A percentile compares a stretch with the other conserved stretches of the same genome.
phyloP scores from a whole-genome alignment of 768 basidiomycete species.

The Podaxis mareebaensis region DNA sequence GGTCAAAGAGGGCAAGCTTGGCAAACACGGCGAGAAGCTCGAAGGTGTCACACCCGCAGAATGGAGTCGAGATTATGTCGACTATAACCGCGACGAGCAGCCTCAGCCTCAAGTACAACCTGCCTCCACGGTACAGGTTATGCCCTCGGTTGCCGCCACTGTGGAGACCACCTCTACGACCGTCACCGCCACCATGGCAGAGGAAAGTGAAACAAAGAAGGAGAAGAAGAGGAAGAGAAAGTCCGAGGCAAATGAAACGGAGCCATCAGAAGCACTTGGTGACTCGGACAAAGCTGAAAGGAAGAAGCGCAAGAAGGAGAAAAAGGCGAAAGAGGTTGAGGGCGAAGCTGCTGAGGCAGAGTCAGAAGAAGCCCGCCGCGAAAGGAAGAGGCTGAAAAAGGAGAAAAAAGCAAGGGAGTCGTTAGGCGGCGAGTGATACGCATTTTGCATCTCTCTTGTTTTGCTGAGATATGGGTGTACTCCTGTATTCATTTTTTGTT shows the following conservation, averaged over 20 bases:
- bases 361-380: slow-evolving; percentile 61
- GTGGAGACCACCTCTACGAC: slow-evolving; percentile 25
- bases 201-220: slow-evolving; percentile 43
- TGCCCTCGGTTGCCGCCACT: slow-evolving; percentile 32
- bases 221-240: slow-evolving; percentile 89
- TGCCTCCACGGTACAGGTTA: slow-evolving; percentile 35
- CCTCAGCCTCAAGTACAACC: slow-evolving; percentile 1
- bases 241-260: slow-evolving; percentile 51
- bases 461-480: neutral
- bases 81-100: slow-evolving; percentile 73
- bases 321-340: slow-evolving; percentile 51
- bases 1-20: slow-evolving; percentile 96
- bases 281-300: slow-evolving; percentile 55
- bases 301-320: slow-evolving; percentile 64
- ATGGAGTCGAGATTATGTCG: slow-evolving; percentile 93
- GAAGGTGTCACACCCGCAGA: slow-evolving; percentile 85
- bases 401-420: slow-evolving; percentile 61
- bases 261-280: slow-evolving; percentile 40
- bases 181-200: slow-evolving; percentile 21
- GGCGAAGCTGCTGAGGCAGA: slow-evolving; percentile 47
- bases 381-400: slow-evolving; percentile 66
- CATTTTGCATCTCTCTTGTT: neutral
- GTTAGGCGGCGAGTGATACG: slow-evolving; percentile 35
- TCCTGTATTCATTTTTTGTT: neutral
- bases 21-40: slow-evolving; percentile 91